Percentiles rank a stretch among this genome's conserved stretches.
Evolutionary conservation across 2,329 filamentous ascomycete genomes (phyloP).

Genomic region (Talaromyces piceae): DNA sequence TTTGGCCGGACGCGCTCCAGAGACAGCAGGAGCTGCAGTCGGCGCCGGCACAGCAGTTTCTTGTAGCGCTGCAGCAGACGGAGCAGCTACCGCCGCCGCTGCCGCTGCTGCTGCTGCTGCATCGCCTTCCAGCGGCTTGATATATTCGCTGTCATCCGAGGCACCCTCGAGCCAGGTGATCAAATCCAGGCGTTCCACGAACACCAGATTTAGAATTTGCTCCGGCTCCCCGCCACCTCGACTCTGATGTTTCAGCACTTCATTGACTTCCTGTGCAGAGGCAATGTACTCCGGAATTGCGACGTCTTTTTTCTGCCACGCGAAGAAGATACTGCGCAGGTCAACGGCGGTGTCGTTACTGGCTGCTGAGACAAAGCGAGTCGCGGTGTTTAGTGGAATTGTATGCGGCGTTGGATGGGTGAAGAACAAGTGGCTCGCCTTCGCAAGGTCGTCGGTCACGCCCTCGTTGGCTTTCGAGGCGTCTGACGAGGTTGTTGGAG

Average conservation of each 20-base stretch:
- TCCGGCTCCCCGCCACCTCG: constrained; percentile 31
- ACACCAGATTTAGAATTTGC: constrained; percentile 78
- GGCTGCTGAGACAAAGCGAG: constrained; percentile 77
- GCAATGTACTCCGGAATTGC: constrained; percentile 87
- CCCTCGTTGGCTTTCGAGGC: constrained; percentile 48
- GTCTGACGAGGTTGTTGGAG: constrained; percentile 66
- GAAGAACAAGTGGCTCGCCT: constrained; percentile 75
- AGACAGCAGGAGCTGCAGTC: constrained; percentile 31
- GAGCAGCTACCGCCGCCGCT: constrained; percentile 39
- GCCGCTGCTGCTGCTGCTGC: constrained; percentile 39
- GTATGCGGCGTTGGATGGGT: constrained; percentile 52
- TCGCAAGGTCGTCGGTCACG: constrained; percentile 55
- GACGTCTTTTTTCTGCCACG: constrained; percentile 87
- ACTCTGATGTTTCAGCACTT: constrained; percentile 51
- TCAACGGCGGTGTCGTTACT: constrained; percentile 60
- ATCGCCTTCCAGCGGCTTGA: constrained; percentile 69
- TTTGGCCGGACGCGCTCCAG: constrained; percentile 47
- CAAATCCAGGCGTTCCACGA: constrained; percentile 84
- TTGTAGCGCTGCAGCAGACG: constrained; percentile 43
- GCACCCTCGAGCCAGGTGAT: constrained; percentile 91
- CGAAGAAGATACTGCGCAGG: constrained; percentile 90
- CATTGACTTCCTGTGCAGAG: constrained; percentile 71
- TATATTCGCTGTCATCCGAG: constrained; percentile 84
- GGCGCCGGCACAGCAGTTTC: constrained; percentile 29
- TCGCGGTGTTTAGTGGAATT: constrained; percentile 64